A percentile compares a stretch with the other conserved stretches of the same genome.
Evolutionary conservation across 768 basidiomycete species (phyloP).

Genomic region (Trichaptum fuscoviolaceum): DNA sequence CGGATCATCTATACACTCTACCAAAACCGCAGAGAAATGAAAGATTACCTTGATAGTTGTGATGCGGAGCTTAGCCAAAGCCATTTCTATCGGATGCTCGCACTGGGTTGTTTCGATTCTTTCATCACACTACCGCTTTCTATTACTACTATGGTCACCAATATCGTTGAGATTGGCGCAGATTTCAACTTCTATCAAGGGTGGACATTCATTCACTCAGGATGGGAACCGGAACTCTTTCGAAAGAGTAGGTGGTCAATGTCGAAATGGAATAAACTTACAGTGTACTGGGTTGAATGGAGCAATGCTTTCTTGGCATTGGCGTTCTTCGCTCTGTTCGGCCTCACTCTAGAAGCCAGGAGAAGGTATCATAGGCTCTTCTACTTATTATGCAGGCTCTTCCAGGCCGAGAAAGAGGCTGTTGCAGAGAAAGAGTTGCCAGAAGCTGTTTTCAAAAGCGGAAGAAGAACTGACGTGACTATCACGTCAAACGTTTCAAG

Average conservation of each 20-base stretch:
- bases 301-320: neutral
- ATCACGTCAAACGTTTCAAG: neutral
- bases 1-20: neutral
- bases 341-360: neutral
- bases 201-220: neutral
- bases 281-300: neutral
- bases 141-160: neutral
- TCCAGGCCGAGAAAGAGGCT: neutral
- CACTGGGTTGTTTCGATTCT: neutral
- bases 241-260: neutral
- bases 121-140: neutral
- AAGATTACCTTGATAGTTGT: neutral
- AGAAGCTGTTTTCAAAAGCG: neutral
- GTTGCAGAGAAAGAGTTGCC: neutral
- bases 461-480: neutral
- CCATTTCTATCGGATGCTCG: neutral
- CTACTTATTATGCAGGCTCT: neutral
- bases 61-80: neutral
- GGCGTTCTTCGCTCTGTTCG: neutral
- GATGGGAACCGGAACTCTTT: neutral
- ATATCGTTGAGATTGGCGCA: neutral
- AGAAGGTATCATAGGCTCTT: neutral
- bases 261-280: neutral
- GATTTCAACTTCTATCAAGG: neutral
- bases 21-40: neutral